phyloP scores from a whole-genome alignment of 139 green algal species.

The Pleodorina starrii region DNA sequence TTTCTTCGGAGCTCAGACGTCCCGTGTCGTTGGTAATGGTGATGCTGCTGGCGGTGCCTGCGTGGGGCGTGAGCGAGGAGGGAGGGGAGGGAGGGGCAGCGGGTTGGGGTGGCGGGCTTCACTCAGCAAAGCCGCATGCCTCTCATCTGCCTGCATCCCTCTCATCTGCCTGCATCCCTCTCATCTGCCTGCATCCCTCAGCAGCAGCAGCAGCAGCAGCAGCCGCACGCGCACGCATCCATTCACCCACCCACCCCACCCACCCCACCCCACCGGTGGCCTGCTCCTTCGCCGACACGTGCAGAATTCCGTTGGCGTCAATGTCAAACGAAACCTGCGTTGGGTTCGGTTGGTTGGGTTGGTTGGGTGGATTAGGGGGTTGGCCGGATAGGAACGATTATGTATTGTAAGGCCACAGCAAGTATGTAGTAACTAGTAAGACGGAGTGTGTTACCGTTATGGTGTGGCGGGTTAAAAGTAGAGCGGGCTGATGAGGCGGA shows the following conservation, averaged over 20 bases:
- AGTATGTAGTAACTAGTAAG: too few relatives aligned
- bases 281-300: conserved; percentile 94
- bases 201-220: background rate
- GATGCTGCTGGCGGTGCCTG: conserved; percentile 64
- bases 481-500: background rate
- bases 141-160: too few relatives aligned
- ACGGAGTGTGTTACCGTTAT: background rate
- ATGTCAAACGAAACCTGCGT: conserved; percentile 91
- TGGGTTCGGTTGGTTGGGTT: too few relatives aligned
- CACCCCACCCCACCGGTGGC: conserved; percentile 25
- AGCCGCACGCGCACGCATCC: too few relatives aligned
- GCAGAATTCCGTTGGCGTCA: too few relatives aligned
- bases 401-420: too few relatives aligned
- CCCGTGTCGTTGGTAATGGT: conserved; percentile 91
- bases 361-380: background rate
- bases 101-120: too few relatives aligned
- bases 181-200: too few relatives aligned
- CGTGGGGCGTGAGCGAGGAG: background rate
- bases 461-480: background rate
- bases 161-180: too few relatives aligned
- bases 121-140: too few relatives aligned
- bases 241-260: too few relatives aligned
- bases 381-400: background rate
- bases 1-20: conserved; percentile 70
- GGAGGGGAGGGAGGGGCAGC: too few relatives aligned